Base-by-base conservation (phyloP, 2,329 filamentous ascomycete genomes). In the Cladorrhinum sp. region DNA sequence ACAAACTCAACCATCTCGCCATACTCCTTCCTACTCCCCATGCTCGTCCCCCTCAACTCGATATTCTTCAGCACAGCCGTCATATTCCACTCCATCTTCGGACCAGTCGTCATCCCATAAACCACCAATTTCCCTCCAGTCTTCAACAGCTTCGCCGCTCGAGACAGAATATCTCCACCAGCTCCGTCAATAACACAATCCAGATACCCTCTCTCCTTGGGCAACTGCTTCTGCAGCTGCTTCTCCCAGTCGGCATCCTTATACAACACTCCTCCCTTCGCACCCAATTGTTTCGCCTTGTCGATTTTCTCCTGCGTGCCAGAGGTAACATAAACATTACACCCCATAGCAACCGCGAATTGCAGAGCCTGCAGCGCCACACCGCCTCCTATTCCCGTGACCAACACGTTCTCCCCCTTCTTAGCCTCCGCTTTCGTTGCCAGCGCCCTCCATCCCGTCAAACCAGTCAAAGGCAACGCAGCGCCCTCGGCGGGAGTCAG, bases 371-470 rank as follows among this genome's bases (percentile, higher is more conserved):
- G 88, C 58, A 97, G 78, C 32, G 93, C 93, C 1, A 97, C 93
- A 49, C 93, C 93, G 36, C 93, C 93, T 0, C 93, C 93, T 73
- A 98, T 96, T 0, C 93, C 93, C 3, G 93, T 97, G 48, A 98
- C 77, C 29, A 98, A 78, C 3, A 98, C 80, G 70, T 96, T 96
- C 63, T 84, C 78, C 2, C 91, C 91, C 0, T 76, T 74, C 60
- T 78, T 76, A 6, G 83, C 83, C 65, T 87, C 81, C 84, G 53
- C 83, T 86, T 98, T 98, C 6, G 84, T 89, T 55, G 95, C 84
- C 49, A 96, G 78, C 0, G 93, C 93, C 50, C 95, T 81, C 92
- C 92, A 98, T 6, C 84, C 93, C 1, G 93, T 98, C 62, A 97
- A 72, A 0, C 93, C 93, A 0, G 91, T 92, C 32, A 97, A 77